A percentile compares a stretch with the other conserved stretches of the same genome.
phyloP scores from a whole-genome alignment of 2,329 filamentous ascomycete genomes.

The Gyromitra esculenta region DNA sequence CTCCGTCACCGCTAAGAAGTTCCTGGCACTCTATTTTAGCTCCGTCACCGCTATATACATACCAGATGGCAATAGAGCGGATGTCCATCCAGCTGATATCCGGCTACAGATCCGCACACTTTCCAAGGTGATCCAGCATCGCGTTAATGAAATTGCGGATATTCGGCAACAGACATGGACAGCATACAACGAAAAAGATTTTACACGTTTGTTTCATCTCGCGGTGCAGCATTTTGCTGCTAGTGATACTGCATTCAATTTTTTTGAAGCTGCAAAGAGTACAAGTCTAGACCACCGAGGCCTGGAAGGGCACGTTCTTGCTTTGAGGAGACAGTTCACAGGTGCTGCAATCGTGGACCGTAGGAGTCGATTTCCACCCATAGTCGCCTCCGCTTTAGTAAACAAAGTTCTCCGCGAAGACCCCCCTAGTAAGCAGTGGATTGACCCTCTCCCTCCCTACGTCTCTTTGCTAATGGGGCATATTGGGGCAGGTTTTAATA shows the following conservation, averaged over 20 bases:
- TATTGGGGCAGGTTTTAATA: constrained; percentile 14
- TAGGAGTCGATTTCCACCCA: constrained; percentile 2
- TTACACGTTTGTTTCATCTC: constrained; percentile 8
- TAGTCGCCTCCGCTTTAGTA: constrained; percentile 10
- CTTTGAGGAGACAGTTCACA: constrained; percentile 8
- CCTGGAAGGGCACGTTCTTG: constrained; percentile 9
- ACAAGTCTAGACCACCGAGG: constrained; percentile 3
- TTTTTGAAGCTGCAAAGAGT: constrained; percentile 14
- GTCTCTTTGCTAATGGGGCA: background rate
- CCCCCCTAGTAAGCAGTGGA: background rate
- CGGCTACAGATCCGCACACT: constrained; percentile 1
- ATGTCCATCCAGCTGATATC: constrained; percentile 8
- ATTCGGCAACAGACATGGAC: background rate
- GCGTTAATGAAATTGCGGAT: background rate
- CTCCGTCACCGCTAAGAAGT: constrained; percentile 62
- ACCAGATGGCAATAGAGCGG: constrained; percentile 58
- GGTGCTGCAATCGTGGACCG: background rate
- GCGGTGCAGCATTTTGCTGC: constrained; percentile 18
- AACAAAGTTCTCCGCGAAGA: constrained; percentile 21
- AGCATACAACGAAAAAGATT: background rate
- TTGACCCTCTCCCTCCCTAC: too few species aligned
- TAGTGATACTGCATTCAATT: constrained; percentile 9
- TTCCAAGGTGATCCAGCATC: background rate
- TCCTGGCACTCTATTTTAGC: constrained; percentile 65
- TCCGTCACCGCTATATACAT: constrained; percentile 64